Percentiles rank a stretch among this genome's conserved stretches.
Evolutionary conservation across 345 rosid species (phyloP).

Genomic region (Noccaea caerulescens): DNA sequence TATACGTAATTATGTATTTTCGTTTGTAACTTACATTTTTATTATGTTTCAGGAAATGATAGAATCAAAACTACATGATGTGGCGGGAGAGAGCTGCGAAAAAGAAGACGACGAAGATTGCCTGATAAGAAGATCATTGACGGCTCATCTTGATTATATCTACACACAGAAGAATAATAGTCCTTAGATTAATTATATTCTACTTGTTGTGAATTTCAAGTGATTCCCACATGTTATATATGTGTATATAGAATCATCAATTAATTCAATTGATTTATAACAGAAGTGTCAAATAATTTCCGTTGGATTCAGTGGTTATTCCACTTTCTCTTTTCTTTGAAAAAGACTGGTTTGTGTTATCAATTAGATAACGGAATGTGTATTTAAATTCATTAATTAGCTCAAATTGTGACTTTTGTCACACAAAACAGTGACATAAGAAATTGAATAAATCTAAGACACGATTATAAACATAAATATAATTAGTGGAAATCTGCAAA

Average conservation of each 20-base stretch:
- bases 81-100: constrained; percentile 51
- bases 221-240: constrained; percentile 17
- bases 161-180: constrained; percentile 41
- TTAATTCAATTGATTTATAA: constrained; percentile 15
- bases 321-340: too few relatives aligned
- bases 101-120: constrained; percentile 60
- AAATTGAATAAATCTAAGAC: neutral
- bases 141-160: constrained; percentile 62
- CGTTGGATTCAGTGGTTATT: too few relatives aligned
- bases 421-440: too few relatives aligned
- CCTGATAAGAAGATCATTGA: constrained; percentile 56
- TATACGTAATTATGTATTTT: constrained; percentile 1
- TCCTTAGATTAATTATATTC: constrained; percentile 2
- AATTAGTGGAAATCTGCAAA: too few relatives aligned
- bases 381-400: too few relatives aligned
- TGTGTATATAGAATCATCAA: constrained; percentile 16
- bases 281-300: neutral
- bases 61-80: constrained; percentile 42
- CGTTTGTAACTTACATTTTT: neutral
- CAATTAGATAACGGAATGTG: too few relatives aligned
- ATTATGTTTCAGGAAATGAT: constrained; percentile 41
- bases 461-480: too few relatives aligned
- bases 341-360: too few relatives aligned
- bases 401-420: too few relatives aligned
- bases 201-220: neutral